phyloP scores from a whole-genome alignment of 2,329 filamentous ascomycete species.

The Berkeleyomyces rouxiae region DNA sequence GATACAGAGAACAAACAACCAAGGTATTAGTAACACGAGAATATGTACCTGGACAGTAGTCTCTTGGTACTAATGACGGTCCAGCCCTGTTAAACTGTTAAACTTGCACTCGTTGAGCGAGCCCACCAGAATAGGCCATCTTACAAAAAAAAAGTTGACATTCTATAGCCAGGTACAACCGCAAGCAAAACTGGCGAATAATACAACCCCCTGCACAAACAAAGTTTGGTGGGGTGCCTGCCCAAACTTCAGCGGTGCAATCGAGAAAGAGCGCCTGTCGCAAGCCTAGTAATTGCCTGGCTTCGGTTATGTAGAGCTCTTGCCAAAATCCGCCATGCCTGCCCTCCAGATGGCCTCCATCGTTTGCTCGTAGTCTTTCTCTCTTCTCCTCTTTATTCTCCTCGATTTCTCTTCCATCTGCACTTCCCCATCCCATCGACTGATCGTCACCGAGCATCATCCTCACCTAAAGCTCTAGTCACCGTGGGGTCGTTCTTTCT shows the following conservation, averaged over 20 bases:
- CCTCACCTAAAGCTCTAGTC: conserved; percentile 11
- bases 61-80: not conserved
- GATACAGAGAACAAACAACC: conserved; percentile 1
- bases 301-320: not conserved
- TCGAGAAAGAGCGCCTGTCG: conserved; percentile 4
- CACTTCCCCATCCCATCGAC: not conserved
- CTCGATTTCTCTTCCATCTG: not conserved
- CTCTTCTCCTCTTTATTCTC: not conserved
- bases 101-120: conserved; percentile 12
- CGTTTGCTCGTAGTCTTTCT: conserved; percentile 4
- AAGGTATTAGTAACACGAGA: not conserved
- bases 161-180: not conserved
- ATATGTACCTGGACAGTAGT: not conserved
- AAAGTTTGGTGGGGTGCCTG: not conserved
- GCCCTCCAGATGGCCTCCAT: conserved; percentile 1
- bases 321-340: conserved; percentile 12
- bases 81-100: conserved; percentile 6
- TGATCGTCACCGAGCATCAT: conserved; percentile 1
- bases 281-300: not conserved
- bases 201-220: not conserved
- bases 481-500: conserved; percentile 9
- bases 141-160: not conserved
- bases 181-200: not conserved
- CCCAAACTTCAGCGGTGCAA: conserved; percentile 3
- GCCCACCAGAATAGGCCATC: conserved; percentile 6